Percentiles rank a stretch among this genome's conserved stretches.
Evolutionary conservation across 805 yeast genomes (phyloP).

Genomic region (Saccharomycopsis oosterbeekiorum): DNA sequence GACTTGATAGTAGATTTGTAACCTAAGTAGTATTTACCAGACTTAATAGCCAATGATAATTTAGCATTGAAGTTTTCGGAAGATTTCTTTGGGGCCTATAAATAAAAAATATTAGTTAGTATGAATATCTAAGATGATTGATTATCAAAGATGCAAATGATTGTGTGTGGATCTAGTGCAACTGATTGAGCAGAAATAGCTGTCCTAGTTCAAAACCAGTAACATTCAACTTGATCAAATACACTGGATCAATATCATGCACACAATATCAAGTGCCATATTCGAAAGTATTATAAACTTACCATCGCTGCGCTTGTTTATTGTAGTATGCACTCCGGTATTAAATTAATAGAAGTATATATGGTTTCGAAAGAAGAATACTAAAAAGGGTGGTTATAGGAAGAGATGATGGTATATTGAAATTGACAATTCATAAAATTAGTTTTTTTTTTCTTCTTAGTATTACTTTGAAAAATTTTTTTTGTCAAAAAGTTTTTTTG

Average conservation of each 20-base stretch:
- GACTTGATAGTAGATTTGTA: constrained; percentile 98
- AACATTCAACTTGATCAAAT: no score
- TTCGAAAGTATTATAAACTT: constrained; percentile 40
- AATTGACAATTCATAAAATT: neutral
- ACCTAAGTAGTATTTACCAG: constrained; percentile 99
- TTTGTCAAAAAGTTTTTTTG: no score
- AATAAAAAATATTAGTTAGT: constrained; percentile 31
- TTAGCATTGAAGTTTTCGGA: constrained; percentile 95
- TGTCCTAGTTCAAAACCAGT: no score
- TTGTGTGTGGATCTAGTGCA: no score
- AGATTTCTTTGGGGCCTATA: constrained; percentile 90
- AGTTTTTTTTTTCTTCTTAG: no score
- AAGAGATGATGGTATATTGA: neutral
- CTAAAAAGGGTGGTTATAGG: neutral
- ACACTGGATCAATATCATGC: no score
- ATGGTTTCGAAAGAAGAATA: constrained; percentile 19
- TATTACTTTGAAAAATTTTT: no score
- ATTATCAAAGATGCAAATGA: no score
- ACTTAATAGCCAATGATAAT: constrained; percentile 95
- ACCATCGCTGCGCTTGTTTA: constrained; percentile 91
- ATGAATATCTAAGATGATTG: neutral
- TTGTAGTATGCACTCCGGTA: constrained; percentile 85
- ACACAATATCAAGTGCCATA: no score
- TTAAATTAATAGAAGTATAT: constrained; percentile 19
- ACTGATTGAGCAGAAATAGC: no score